These are phyloP conservation scores for Pythium aquatile DNA, from an alignment of 352 stramenopile species.

Conservation along the genomic window DNA sequence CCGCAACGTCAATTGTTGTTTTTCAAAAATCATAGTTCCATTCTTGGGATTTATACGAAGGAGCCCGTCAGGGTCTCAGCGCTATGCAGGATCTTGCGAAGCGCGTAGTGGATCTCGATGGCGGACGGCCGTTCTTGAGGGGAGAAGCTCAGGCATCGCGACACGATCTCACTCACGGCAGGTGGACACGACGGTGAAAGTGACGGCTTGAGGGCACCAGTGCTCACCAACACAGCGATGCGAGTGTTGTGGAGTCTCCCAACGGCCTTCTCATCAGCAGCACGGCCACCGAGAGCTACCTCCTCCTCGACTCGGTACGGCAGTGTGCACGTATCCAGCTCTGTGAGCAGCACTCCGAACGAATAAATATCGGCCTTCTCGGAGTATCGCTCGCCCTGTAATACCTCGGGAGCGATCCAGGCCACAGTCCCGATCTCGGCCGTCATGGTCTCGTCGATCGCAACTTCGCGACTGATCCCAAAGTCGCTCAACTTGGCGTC, in stretches of 20 bases:
- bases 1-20: too few species aligned
- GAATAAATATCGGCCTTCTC: constrained; percentile 27
- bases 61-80: not conserved
- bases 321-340: constrained; percentile 19
- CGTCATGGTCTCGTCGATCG: constrained; percentile 28
- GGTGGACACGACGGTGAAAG: constrained; percentile 16
- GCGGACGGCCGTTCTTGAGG: constrained; percentile 21
- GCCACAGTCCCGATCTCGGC: constrained; percentile 24
- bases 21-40: not conserved
- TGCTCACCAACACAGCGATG: constrained; percentile 26
- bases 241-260: constrained; percentile 14
- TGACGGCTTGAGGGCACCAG: constrained; percentile 18
- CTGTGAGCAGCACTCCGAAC: constrained; percentile 25
- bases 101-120: constrained; percentile 29
- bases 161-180: constrained; percentile 14
- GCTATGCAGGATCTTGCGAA: constrained; percentile 19
- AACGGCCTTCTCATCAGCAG: not conserved
- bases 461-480: constrained; percentile 18
- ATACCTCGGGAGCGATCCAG: not conserved
- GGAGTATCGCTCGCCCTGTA: not conserved
- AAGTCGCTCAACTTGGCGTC: constrained; percentile 26
- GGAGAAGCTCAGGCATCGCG: constrained; percentile 23
- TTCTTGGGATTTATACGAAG: not conserved
- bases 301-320: constrained; percentile 5
- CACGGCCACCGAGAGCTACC: not conserved